Conservation (phyloP, 2,329 filamentous ascomycete species). For the Fusarium cyanostomum region DNA sequence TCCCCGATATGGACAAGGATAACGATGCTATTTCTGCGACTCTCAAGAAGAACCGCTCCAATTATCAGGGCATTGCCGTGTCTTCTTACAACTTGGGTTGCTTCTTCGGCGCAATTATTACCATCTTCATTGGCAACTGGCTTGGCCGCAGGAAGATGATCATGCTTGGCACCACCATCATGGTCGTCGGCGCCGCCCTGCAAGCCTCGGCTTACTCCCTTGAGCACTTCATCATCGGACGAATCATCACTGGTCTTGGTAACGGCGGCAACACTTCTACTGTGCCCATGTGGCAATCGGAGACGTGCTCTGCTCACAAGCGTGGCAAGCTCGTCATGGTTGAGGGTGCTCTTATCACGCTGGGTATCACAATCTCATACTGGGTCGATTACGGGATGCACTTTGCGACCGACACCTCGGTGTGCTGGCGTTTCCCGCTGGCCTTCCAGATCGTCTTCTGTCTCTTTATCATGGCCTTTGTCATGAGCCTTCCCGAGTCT, state of each 20-base stretch:
- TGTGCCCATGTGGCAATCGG: constrained; percentile 68
- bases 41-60: constrained; percentile 56
- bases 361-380: constrained; percentile 66
- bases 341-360: constrained; percentile 66
- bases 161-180: constrained; percentile 67
- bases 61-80: constrained; percentile 63
- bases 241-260: constrained; percentile 67
- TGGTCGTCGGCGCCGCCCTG: constrained; percentile 65
- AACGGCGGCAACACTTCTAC: constrained; percentile 67
- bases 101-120: constrained; percentile 70
- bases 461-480: constrained; percentile 63
- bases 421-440: constrained; percentile 68
- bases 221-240: constrained; percentile 65
- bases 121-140: constrained; percentile 71
- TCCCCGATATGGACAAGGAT: constrained; percentile 61
- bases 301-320: constrained; percentile 66
- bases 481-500: constrained; percentile 64
- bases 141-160: constrained; percentile 69
- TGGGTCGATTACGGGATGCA: constrained; percentile 69
- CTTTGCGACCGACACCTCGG: constrained; percentile 53
- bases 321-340: constrained; percentile 70
- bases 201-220: constrained; percentile 66
- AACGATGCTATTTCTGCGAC: constrained; percentile 48
- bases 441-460: constrained; percentile 66
- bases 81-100: constrained; percentile 69